A percentile compares a stretch with the other conserved stretches of the same genome.
phyloP scores from a whole-genome alignment of 208 protist genomes.

The Naegleria lovaniensis region DNA sequence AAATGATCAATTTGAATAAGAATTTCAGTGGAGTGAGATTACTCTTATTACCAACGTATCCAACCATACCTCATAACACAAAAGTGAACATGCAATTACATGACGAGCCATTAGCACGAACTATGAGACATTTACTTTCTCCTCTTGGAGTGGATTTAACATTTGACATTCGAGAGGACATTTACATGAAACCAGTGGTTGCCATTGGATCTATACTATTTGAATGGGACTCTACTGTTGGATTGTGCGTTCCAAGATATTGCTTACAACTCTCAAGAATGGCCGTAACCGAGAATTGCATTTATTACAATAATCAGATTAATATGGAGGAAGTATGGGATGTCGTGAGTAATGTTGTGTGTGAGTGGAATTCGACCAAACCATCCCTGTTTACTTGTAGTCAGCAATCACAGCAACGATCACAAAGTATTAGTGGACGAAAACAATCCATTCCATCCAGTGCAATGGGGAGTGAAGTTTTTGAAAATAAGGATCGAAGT shows the following conservation, averaged over 20 bases:
- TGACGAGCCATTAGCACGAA: neutral
- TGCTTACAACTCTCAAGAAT: neutral
- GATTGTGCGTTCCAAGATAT: neutral
- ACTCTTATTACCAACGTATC: neutral
- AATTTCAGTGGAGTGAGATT: neutral
- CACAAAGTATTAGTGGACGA: neutral
- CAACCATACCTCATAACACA: neutral
- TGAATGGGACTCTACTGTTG: neutral
- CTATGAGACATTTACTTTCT: neutral
- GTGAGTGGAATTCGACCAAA: neutral
- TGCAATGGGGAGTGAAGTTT: neutral
- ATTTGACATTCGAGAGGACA: neutral
- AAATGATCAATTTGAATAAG: neutral
- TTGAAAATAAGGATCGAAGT: neutral
- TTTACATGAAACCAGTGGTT: neutral
- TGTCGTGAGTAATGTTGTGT: neutral
- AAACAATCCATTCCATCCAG: neutral
- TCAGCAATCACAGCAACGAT: neutral
- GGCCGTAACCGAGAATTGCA: neutral
- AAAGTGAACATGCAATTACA: neutral
- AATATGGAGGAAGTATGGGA: neutral
- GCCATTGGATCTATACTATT: neutral
- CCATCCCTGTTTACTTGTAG: neutral
- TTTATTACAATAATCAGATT: neutral
- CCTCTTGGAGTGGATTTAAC: neutral